A percentile compares a stretch with the other conserved stretches of the same genome.
These are phyloP conservation scores for Tetrahymena borealis DNA, from an alignment of 73 alveolate genomes.

Conservation along the genomic window DNA sequence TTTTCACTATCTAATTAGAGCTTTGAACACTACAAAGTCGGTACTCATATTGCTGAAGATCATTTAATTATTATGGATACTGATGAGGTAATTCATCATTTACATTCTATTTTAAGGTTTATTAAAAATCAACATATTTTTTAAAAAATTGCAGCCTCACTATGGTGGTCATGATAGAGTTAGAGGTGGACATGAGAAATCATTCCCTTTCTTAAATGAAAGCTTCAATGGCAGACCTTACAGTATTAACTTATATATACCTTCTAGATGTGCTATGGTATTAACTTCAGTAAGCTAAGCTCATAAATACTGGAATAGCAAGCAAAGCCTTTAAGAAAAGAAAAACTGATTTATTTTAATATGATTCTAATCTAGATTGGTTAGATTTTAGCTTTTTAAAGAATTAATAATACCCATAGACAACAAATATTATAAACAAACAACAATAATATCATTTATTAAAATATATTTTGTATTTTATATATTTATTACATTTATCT, in stretches of 20 bases:
- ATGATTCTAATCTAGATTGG: no score
- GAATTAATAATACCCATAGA: no score
- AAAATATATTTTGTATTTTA: no score
- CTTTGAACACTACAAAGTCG: constrained; percentile 84
- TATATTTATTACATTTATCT: no score
- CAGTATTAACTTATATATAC: constrained; percentile 66
- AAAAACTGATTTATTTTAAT: not conserved
- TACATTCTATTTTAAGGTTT: not conserved
- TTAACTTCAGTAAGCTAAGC: constrained; percentile 9
- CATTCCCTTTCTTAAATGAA: constrained; percentile 67
- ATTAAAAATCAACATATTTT: not conserved
- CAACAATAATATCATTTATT: no score
- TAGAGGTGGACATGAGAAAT: constrained; percentile 71
- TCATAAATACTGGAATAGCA: not conserved
- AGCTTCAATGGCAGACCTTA: constrained; percentile 65
- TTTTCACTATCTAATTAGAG: constrained; percentile 34
- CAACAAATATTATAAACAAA: no score
- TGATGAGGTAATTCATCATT: constrained; percentile 57
- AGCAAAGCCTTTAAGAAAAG: not conserved
- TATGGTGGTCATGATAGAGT: constrained; percentile 88
- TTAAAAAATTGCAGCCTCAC: constrained; percentile 42
- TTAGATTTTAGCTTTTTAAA: no score
- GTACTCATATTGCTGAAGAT: constrained; percentile 79
- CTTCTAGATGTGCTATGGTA: constrained; percentile 78
- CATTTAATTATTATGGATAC: constrained; percentile 86